Base-by-base conservation (phyloP, 768 basidiomycete genomes). In the Phanerochaete carnosa region DNA sequence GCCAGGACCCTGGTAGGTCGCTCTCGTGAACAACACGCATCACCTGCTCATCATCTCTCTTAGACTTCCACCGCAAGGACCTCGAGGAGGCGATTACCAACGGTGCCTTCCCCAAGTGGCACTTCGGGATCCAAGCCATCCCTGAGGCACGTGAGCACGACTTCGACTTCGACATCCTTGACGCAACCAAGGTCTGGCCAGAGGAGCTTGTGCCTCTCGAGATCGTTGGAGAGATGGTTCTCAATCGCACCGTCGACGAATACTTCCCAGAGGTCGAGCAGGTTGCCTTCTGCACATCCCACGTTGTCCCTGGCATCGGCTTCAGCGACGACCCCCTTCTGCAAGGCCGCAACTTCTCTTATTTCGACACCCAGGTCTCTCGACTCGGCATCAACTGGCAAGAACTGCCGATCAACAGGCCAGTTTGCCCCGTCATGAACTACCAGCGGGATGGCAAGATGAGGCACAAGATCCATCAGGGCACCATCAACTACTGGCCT, bases 231-330 rank as follows among this genome's bases (percentile, higher is more conserved):
- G 88, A 89, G 70, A 73, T 95, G 66, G 81, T 85, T 1, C 72
- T 90, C 33, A 77, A 89, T 65, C 77, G 83, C 23, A 78, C 74
- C 0, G 85, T 88, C 26, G 83, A 88, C 55, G 89, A 92, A 66
- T 95, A 83, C 76, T 95, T 95, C 75, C 75, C 92, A 12, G 92
- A 95, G 75, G 86, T 86, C 8, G 94, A 96, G 73, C 93, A 94
- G 73, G 88, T 88, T 55, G 94, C 93, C 0, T 95, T 94, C 73
- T 95, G 91, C 72, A 95, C 92, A 1, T 68, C 75, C 25, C 76
- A 78, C 39, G 64, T 77, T 29, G 85, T 88, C 9, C 87, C 85
- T 4, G 86, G 85, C 7, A 87, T 88, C 56, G 86, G 84, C 7
- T 87, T 89, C 68, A 87, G 84, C 66, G 82, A 90, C 69, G 90